These are phyloP conservation scores for Exophiala alcalophila DNA, from an alignment of 2,329 filamentous ascomycete genomes.

Conservation along the genomic window DNA sequence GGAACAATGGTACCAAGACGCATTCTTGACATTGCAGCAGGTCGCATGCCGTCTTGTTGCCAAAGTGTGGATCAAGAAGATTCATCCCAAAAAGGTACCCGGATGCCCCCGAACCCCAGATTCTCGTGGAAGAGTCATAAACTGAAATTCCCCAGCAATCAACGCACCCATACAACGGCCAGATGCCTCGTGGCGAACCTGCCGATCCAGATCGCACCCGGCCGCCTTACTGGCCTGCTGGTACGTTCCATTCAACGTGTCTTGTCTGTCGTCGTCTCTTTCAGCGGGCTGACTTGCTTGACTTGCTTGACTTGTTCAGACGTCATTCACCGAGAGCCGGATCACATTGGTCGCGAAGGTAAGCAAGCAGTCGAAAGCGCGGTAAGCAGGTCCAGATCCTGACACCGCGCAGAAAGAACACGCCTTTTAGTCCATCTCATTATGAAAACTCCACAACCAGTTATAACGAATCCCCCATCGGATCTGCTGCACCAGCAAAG, in stretches of 20 bases:
- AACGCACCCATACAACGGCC: conserved; percentile 49
- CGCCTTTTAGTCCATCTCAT: conserved; percentile 30
- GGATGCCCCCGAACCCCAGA: not conserved
- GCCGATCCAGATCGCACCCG: conserved; percentile 46
- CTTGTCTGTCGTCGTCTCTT: not conserved
- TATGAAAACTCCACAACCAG: conserved; percentile 25
- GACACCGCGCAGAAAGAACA: conserved; percentile 28
- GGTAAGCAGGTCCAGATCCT: conserved; percentile 2
- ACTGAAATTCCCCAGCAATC: conserved; percentile 36
- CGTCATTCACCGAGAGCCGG: conserved; percentile 49
- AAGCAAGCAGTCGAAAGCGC: conserved; percentile 27
- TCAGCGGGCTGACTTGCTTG: conserved; percentile 2
- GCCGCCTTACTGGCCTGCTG: conserved; percentile 35
- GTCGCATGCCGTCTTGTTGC: conserved; percentile 45
- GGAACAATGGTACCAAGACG: conserved; percentile 40
- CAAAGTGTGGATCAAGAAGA: conserved; percentile 47
- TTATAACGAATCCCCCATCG: conserved; percentile 21
- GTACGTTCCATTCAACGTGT: conserved; percentile 11
- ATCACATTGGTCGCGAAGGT: conserved; percentile 49
- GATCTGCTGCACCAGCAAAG: conserved; percentile 16
- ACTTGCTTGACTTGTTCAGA: conserved; percentile 44
- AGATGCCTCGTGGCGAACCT: conserved; percentile 39
- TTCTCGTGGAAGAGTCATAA: not conserved
- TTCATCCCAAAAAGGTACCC: conserved; percentile 43
- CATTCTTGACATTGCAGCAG: conserved; percentile 46